Conservation (phyloP, 495 filamentous ascomycete species). For the Daldinia concentrica region DNA sequence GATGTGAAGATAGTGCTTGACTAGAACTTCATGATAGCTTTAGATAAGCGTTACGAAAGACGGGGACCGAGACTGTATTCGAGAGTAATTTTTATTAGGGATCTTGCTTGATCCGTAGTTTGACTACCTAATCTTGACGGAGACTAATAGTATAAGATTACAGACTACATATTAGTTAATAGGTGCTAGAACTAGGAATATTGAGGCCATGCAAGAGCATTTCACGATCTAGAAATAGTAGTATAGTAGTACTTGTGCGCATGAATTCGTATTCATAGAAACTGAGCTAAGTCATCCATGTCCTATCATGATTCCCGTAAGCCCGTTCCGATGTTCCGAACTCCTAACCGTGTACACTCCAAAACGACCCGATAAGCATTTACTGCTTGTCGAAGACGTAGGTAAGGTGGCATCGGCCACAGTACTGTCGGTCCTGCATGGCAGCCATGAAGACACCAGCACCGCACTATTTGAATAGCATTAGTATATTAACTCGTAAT, state of each 20-base stretch:
- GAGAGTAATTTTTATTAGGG: too few relatives aligned
- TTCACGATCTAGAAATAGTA: background rate
- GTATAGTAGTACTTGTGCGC: constrained; percentile 12
- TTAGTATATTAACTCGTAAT: constrained; percentile 35
- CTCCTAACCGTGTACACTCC: constrained; percentile 33
- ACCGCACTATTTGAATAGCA: constrained; percentile 73
- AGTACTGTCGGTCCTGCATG: constrained; percentile 99
- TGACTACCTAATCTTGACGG: background rate
- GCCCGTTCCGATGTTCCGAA: constrained; percentile 42
- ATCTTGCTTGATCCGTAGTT: too few relatives aligned
- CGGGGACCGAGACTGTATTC: too few relatives aligned
- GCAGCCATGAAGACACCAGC: constrained; percentile 99
- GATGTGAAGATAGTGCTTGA: background rate
- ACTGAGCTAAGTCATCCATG: constrained; percentile 32
- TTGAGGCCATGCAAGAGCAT: background rate
- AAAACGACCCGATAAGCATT: constrained; percentile 37
- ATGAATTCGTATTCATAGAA: constrained; percentile 34
- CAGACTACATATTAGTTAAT: background rate
- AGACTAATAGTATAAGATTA: background rate
- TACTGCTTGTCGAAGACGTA: constrained; percentile 96
- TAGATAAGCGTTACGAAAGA: too few relatives aligned
- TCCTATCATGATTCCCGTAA: constrained; percentile 37
- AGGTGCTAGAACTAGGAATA: background rate
- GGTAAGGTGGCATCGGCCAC: constrained; percentile 98
- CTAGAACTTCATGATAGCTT: background rate